A percentile compares a stretch with the other conserved stretches of the same genome.
phyloP scores from a whole-genome alignment of 495 filamentous ascomycete species.

The Talaromyces liani region DNA sequence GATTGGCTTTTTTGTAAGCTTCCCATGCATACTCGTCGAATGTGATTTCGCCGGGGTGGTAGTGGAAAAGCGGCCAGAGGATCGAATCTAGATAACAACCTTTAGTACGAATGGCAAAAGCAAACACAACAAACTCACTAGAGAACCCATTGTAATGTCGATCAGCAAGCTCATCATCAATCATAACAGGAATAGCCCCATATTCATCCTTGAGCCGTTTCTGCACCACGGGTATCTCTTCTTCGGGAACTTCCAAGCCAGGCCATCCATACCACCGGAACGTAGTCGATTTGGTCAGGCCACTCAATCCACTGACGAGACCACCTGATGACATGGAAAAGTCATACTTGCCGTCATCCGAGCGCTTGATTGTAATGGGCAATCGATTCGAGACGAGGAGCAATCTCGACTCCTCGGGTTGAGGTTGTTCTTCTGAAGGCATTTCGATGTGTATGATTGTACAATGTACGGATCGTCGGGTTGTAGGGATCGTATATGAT shows the following conservation, averaged over 20 bases:
- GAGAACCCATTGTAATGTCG: conserved; percentile 70
- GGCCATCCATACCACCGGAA: conserved; percentile 94
- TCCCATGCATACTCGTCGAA: conserved; percentile 81
- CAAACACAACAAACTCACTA: conserved; percentile 40
- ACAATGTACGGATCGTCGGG: not conserved
- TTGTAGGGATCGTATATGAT: not conserved
- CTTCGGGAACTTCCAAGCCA: conserved; percentile 63
- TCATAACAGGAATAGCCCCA: conserved; percentile 58
- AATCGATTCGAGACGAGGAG: conserved; percentile 79
- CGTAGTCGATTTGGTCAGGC: conserved; percentile 70
- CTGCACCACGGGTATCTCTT: conserved; percentile 44
- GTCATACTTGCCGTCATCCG: conserved; percentile 62
- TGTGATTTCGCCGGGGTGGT: conserved; percentile 83
- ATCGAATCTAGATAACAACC: conserved; percentile 58
- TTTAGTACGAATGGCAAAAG: not conserved
- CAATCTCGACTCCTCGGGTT: conserved; percentile 27
- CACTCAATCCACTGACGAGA: conserved; percentile 75
- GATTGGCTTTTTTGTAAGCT: conserved; percentile 74
- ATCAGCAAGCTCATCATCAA: conserved; percentile 61
- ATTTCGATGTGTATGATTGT: not conserved
- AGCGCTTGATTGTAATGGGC: conserved; percentile 78
- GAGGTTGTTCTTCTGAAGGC: not conserved
- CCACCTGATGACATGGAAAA: conserved; percentile 88
- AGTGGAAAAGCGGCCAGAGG: conserved; percentile 85
- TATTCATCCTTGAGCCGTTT: conserved; percentile 54